Evolutionary conservation across 2,329 filamentous ascomycete genomes (phyloP).

Genomic region (Drechslera avenae): DNA sequence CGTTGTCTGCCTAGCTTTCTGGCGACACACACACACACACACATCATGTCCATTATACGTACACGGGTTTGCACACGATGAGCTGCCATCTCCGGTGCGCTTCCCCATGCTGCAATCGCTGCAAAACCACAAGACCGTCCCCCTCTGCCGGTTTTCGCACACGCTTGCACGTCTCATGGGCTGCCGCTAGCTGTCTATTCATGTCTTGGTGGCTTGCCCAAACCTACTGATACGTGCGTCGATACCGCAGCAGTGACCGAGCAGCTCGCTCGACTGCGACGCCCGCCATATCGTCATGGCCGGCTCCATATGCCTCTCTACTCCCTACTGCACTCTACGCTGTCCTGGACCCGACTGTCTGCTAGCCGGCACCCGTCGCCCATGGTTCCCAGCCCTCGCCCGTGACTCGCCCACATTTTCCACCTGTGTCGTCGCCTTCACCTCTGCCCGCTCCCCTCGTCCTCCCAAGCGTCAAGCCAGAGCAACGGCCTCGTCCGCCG

Average conservation of each 20-base stretch:
- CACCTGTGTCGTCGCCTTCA: neutral
- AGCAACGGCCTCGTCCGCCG: conserved; percentile 9
- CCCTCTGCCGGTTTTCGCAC: conserved; percentile 32
- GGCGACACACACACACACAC: too few species aligned
- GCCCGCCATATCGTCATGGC: conserved; percentile 8
- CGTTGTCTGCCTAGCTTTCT: too few species aligned
- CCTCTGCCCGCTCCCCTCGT: neutral
- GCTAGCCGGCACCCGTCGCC: conserved; percentile 1
- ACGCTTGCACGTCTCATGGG: conserved; percentile 19
- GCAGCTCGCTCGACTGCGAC: neutral
- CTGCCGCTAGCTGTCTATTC: neutral
- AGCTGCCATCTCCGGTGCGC: conserved; percentile 9
- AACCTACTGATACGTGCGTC: neutral
- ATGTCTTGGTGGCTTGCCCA: neutral
- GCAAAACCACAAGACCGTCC: conserved; percentile 15
- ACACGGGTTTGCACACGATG: too few species aligned
- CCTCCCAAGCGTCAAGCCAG: conserved; percentile 4
- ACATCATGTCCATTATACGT: too few species aligned
- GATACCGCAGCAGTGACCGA: neutral
- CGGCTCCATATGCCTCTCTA: conserved; percentile 1
- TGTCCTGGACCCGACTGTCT: neutral
- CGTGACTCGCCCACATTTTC: neutral
- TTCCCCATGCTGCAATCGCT: neutral
- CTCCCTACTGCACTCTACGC: neutral
- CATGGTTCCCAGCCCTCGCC: neutral